Evolutionary conservation across 2,329 filamentous ascomycete genomes (phyloP).

Genomic region (Colletotrichum sp.): DNA sequence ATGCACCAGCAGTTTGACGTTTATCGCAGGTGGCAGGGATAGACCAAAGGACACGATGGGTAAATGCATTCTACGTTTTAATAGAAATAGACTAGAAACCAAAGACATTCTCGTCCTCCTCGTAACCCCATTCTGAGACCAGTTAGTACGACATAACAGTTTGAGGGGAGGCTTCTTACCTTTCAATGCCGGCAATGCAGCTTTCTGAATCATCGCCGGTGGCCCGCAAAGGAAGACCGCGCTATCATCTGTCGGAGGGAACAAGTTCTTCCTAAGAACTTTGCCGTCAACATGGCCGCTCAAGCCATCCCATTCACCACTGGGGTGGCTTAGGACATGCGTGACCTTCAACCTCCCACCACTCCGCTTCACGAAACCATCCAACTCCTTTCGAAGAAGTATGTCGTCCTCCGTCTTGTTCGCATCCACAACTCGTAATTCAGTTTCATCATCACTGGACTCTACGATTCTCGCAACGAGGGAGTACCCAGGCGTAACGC

Average conservation of each 20-base stretch:
- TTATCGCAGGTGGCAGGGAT: not conserved
- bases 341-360: constrained; percentile 45
- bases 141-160: not conserved
- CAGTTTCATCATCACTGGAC: constrained; percentile 35
- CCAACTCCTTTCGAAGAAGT: constrained; percentile 46
- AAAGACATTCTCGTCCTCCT: constrained; percentile 49
- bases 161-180: constrained; percentile 9
- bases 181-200: constrained; percentile 52
- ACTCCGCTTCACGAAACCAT: constrained; percentile 40
- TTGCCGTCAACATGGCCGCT: constrained; percentile 48
- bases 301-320: constrained; percentile 48
- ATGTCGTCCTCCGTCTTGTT: constrained; percentile 54
- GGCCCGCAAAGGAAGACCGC: constrained; percentile 55
- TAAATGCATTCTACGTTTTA: not conserved
- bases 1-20: constrained; percentile 12
- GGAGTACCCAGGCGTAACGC: constrained; percentile 57
- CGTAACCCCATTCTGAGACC: constrained; percentile 42
- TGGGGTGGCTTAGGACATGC: constrained; percentile 51
- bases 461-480: constrained; percentile 48
- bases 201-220: constrained; percentile 55
- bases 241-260: constrained; percentile 42
- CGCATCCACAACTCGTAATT: constrained; percentile 50
- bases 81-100: constrained; percentile 37
- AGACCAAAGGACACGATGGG: rapidly evolving
- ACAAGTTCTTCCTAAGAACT: constrained; percentile 44